Evolutionary conservation across 2,329 filamentous ascomycete genomes (phyloP).

Genomic region (Fusarium kyushuense): DNA sequence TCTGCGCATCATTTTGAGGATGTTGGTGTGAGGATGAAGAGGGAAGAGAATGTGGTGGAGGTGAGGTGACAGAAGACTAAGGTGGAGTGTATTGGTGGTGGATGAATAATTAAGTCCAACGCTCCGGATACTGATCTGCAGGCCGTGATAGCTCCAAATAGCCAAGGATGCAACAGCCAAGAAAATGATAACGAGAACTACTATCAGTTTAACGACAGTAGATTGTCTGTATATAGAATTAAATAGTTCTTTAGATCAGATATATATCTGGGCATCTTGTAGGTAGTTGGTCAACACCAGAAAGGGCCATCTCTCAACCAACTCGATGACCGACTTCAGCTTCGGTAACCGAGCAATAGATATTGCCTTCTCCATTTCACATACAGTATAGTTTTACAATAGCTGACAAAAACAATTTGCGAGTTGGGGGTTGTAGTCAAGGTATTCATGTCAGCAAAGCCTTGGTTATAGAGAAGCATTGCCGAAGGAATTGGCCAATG

Average conservation of each 20-base stretch:
- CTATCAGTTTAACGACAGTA: too few relatives aligned
- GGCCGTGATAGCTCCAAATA: constrained; percentile 17
- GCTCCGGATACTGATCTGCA: constrained; percentile 9
- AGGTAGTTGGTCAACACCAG: not conserved
- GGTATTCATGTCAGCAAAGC: constrained; percentile 32
- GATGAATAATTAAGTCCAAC: constrained; percentile 43
- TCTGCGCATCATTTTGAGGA: constrained; percentile 51
- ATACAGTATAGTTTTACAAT: not conserved
- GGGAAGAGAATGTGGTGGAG: not conserved
- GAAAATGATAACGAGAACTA: not conserved
- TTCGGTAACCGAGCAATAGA: constrained; percentile 23
- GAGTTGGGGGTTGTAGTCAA: constrained; percentile 5
- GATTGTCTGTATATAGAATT: too few relatives aligned
- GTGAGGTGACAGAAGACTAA: not conserved
- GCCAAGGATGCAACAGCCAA: not conserved
- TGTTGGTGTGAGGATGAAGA: not conserved
- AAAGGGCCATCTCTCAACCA: not conserved
- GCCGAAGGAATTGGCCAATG: constrained; percentile 51
- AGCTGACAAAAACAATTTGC: constrained; percentile 16
- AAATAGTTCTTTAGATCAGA: not conserved
- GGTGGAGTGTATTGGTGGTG: constrained; percentile 7
- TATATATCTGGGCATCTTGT: not conserved
- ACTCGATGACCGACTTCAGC: constrained; percentile 39
- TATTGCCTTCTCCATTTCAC: not conserved
- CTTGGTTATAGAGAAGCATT: constrained; percentile 48